phyloP scores from a whole-genome alignment of 371 early-diverging fungal species.

The Mucor lusitanicus region DNA sequence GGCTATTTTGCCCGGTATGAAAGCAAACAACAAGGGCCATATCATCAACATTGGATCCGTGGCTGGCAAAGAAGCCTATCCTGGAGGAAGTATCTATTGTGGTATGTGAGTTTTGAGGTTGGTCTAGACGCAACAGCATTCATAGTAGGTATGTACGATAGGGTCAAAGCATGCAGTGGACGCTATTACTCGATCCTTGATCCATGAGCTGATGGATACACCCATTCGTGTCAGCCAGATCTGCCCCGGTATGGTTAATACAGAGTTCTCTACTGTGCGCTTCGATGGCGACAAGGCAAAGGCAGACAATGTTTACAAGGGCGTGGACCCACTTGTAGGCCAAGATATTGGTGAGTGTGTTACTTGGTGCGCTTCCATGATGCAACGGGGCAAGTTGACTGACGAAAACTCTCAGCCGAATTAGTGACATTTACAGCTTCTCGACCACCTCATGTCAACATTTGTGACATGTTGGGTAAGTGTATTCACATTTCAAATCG shows the following conservation, averaged over 20 bases:
- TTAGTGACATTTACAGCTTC: conserved; percentile 83
- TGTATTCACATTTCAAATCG: not conserved
- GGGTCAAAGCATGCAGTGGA: conserved; percentile 85
- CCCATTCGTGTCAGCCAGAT: conserved; percentile 78
- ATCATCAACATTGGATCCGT: conserved; percentile 90
- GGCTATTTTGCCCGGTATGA: conserved; percentile 84
- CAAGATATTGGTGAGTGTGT: conserved; percentile 59
- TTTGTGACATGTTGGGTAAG: conserved; percentile 69
- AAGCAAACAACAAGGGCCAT: conserved; percentile 68
- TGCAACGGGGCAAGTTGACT: not conserved
- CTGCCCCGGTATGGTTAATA: conserved; percentile 85
- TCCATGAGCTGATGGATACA: conserved; percentile 78
- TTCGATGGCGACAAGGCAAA: conserved; percentile 80
- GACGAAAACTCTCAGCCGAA: conserved; percentile 54
- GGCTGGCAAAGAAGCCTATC: conserved; percentile 67
- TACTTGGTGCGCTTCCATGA: not conserved
- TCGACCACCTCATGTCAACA: conserved; percentile 81
- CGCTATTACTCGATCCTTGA: conserved; percentile 76
- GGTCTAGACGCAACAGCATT: no score
- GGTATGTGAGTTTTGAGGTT: conserved; percentile 20
- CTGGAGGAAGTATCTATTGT: conserved; percentile 85
- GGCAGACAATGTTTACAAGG: conserved; percentile 83
- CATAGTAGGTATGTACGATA: no score
- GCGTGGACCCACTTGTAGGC: conserved; percentile 69
- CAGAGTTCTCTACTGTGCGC: conserved; percentile 89